phyloP scores from a whole-genome alignment of 805 yeast species.

The Candida argentea region DNA sequence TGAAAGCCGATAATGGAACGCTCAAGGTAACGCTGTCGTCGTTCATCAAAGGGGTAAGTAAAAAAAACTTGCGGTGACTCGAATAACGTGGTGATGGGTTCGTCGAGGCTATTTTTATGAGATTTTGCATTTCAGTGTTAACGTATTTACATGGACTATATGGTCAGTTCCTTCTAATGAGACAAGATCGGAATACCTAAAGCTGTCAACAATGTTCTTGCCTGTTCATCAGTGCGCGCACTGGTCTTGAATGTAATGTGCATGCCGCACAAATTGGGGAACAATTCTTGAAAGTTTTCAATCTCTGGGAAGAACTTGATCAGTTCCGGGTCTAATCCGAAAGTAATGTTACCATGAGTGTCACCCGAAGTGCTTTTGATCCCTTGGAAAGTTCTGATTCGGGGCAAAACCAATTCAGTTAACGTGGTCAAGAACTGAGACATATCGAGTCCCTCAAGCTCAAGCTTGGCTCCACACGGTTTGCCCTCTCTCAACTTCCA shows the following conservation, averaged over 20 bases:
- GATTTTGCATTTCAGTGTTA: too few relatives aligned
- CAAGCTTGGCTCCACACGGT: conserved; percentile 84
- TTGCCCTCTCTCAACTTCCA: conserved; percentile 85
- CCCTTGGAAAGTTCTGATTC: conserved; percentile 82
- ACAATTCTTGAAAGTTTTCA: conserved; percentile 79
- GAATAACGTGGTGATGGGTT: too few relatives aligned
- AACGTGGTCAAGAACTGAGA: conserved; percentile 77
- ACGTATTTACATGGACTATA: too few relatives aligned
- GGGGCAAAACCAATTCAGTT: conserved; percentile 87
- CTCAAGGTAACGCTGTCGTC: too few relatives aligned
- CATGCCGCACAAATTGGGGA: conserved; percentile 82
- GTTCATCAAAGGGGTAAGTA: too few relatives aligned
- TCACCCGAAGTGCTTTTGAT: conserved; percentile 73
- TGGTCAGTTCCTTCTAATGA: too few relatives aligned
- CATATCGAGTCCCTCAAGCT: conserved; percentile 70
- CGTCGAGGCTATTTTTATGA: too few relatives aligned
- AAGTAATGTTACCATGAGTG: conserved; percentile 71
- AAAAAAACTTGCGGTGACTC: too few relatives aligned
- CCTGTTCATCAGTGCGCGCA: conserved; percentile 85
- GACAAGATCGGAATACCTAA: conserved; percentile 82
- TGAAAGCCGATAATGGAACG: too few relatives aligned
- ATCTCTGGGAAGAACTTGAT: conserved; percentile 86
- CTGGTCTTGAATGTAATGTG: conserved; percentile 77
- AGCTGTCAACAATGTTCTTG: conserved; percentile 74
- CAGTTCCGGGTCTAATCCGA: conserved; percentile 73